A percentile compares a stretch with the other conserved stretches of the same genome.
These are phyloP conservation scores for Backusella liffmaniae DNA, from an alignment of 192 early-diverging fungal genomes.

Conservation along the genomic window DNA sequence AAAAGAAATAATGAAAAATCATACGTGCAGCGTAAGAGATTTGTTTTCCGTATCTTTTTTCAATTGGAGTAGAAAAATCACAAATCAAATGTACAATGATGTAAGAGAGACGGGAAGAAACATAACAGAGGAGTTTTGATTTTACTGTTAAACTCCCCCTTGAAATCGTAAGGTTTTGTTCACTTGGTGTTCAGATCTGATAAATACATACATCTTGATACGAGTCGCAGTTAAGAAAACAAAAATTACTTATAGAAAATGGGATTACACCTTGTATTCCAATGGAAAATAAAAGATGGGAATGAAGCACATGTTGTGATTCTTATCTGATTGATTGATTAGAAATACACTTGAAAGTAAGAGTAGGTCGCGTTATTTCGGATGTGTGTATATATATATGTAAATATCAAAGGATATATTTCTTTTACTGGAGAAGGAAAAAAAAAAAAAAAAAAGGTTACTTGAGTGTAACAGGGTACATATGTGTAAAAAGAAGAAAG, in stretches of 20 bases:
- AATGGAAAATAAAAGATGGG: background rate
- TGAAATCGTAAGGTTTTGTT: background rate
- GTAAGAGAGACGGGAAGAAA: background rate
- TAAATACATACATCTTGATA: background rate
- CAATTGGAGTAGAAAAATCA: background rate
- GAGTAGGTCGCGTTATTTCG: background rate
- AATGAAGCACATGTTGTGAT: background rate
- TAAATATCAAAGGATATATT: background rate
- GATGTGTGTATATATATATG: background rate
- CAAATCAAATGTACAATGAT: background rate
- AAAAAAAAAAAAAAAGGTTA: background rate
- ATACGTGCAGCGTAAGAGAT: background rate
- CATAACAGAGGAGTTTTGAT: background rate
- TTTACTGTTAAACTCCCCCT: background rate
- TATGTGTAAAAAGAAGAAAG: background rate
- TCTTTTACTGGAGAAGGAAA: background rate
- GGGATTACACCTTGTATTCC: background rate
- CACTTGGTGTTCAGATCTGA: background rate
- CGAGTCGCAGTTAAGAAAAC: background rate
- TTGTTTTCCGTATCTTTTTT: background rate
- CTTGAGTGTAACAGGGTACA: background rate
- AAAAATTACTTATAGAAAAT: background rate
- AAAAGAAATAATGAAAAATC: too few relatives aligned
- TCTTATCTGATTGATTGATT: background rate
- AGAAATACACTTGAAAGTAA: background rate